Conservation (phyloP, 345 rosid species). For the Aquilaria malaccensis region DNA sequence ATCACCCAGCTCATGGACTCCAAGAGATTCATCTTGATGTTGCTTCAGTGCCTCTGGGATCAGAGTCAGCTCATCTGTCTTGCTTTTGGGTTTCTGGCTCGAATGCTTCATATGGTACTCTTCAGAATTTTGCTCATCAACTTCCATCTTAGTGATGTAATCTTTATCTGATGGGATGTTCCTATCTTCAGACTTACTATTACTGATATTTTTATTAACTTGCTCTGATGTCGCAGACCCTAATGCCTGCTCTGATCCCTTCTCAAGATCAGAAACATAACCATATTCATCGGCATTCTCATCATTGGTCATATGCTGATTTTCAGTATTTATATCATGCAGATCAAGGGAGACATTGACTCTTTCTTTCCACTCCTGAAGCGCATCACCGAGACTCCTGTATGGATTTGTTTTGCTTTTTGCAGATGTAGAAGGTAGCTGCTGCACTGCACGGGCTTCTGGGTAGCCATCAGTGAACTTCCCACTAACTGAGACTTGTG, state of each 20-base stretch:
- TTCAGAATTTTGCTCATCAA: constrained; percentile 44
- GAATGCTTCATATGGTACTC: constrained; percentile 25
- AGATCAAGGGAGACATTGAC: constrained; percentile 62
- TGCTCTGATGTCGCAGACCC: constrained; percentile 93
- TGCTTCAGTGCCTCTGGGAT: constrained; percentile 31
- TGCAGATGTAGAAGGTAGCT: constrained; percentile 36
- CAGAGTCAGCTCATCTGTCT: constrained; percentile 32
- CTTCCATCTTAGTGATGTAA: constrained; percentile 52
- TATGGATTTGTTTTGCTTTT: constrained; percentile 67
- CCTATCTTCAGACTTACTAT: constrained; percentile 43
- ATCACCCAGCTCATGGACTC: constrained; percentile 22
- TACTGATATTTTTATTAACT: constrained; percentile 40
- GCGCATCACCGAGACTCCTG: constrained; percentile 77
- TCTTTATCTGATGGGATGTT: constrained; percentile 28
- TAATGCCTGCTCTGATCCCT: constrained; percentile 76
- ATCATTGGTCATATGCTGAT: constrained; percentile 55
- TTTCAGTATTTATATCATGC: constrained; percentile 37
- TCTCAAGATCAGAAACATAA: constrained; percentile 58
- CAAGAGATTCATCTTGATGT: constrained; percentile 25
- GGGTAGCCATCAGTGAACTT: constrained; percentile 38
- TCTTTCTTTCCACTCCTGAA: constrained; percentile 93
- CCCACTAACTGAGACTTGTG: constrained; percentile 43
- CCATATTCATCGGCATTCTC: constrained; percentile 72
- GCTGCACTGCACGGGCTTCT: constrained; percentile 31
- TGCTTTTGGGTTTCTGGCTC: constrained; percentile 27